These are phyloP conservation scores for Avena eriantha DNA, from an alignment of 176 grass and related monocot genomes.

Conservation along the genomic window DNA sequence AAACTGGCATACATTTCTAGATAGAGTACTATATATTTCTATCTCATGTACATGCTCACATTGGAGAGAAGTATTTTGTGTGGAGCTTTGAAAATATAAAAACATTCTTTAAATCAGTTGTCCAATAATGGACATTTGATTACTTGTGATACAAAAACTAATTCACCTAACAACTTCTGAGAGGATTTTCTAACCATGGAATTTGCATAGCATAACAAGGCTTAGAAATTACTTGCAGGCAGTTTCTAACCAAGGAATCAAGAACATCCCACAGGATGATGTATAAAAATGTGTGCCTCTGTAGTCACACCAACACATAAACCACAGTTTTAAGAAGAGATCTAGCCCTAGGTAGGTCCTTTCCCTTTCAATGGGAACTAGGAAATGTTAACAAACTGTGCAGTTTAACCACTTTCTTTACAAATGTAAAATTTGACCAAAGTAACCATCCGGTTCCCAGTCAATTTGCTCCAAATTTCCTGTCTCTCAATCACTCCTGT, in stretches of 20 bases:
- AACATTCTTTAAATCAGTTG: too few relatives aligned
- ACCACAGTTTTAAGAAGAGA: not conserved
- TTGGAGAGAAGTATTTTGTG: too few relatives aligned
- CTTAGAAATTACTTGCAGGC: not conserved
- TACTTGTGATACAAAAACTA: too few relatives aligned
- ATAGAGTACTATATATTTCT: too few relatives aligned
- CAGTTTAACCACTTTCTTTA: not conserved
- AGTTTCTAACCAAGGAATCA: not conserved
- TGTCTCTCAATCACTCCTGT: not conserved
- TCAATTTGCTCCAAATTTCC: not conserved
- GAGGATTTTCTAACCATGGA: slow-evolving; percentile 19
- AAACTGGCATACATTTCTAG: not conserved
- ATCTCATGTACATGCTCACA: too few relatives aligned
- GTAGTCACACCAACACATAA: not conserved
- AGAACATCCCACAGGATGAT: not conserved
- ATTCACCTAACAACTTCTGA: not conserved
- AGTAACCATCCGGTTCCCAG: not conserved
- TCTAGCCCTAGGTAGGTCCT: not conserved
- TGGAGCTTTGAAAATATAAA: too few relatives aligned
- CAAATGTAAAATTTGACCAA: not conserved
- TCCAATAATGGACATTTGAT: too few relatives aligned
- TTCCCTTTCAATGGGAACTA: not conserved
- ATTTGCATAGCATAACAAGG: not conserved
- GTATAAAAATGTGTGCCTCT: not conserved
- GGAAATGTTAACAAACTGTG: not conserved